Percentiles rank a stretch among this genome's conserved stretches.
Conservation (phyloP, 345 rosid species). For the Noccaea bulbosa region DNA sequence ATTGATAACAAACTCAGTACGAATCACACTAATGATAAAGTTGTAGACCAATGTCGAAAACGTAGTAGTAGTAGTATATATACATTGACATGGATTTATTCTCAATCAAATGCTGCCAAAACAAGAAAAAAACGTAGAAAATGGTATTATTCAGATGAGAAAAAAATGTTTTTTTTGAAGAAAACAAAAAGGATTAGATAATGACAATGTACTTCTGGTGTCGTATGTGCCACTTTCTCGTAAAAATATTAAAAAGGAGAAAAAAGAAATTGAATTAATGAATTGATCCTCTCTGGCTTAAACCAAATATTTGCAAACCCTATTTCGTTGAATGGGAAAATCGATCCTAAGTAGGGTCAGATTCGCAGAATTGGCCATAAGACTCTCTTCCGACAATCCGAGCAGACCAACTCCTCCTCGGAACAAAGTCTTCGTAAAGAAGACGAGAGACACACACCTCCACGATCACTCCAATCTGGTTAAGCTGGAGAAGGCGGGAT, state of each 20-base stretch:
- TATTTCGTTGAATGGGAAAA: constrained; percentile 58
- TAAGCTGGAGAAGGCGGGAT: constrained; percentile 53
- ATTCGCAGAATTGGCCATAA: constrained; percentile 53
- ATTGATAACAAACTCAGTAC: too few relatives aligned
- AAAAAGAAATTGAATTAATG: not conserved
- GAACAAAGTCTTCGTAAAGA: constrained; percentile 41
- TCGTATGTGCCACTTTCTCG: not conserved
- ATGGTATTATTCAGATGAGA: too few relatives aligned
- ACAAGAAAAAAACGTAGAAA: too few relatives aligned
- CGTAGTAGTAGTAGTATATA: too few relatives aligned
- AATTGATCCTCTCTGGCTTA: not conserved
- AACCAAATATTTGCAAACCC: constrained; percentile 20
- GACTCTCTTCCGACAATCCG: constrained; percentile 51
- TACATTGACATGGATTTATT: too few relatives aligned
- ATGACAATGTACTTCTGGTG: not conserved
- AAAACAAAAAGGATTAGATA: too few relatives aligned
- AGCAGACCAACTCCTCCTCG: constrained; percentile 42
- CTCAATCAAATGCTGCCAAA: too few relatives aligned
- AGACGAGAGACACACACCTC: constrained; percentile 37
- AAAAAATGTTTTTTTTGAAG: too few relatives aligned
- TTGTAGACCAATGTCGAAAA: too few relatives aligned
- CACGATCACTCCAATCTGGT: constrained; percentile 41
- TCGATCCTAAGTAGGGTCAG: constrained; percentile 49
- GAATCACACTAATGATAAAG: too few relatives aligned
- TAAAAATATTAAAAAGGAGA: not conserved